These are phyloP conservation scores for Leishmania gerbilli DNA, from an alignment of 208 protist genomes.

Conservation along the genomic window DNA sequence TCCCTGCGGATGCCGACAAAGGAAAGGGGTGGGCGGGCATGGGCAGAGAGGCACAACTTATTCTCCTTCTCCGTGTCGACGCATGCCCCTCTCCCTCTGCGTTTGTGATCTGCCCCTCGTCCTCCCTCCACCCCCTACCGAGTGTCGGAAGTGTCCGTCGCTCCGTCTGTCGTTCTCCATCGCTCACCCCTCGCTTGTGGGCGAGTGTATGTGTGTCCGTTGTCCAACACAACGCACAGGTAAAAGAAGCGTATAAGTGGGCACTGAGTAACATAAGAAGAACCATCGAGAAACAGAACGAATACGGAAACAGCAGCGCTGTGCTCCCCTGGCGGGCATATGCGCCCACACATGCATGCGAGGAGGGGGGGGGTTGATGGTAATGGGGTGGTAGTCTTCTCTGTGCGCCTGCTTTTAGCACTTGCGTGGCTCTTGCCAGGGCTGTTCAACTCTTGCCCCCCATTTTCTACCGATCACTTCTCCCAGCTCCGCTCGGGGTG, in stretches of 20 bases:
- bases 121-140: background rate
- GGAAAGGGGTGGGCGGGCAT: background rate
- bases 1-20: background rate
- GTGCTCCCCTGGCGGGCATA: background rate
- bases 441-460: background rate
- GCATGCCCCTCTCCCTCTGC: background rate
- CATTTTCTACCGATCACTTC: background rate
- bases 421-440: background rate
- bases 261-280: background rate
- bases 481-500: background rate
- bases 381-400: too few species aligned
- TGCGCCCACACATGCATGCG: background rate
- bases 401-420: too few species aligned
- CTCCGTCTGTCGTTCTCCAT: background rate
- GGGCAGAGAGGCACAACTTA: background rate
- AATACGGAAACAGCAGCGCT: background rate
- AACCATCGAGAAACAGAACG: background rate
- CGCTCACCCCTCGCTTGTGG: background rate
- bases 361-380: background rate
- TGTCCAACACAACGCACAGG: background rate
- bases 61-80: background rate
- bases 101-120: background rate
- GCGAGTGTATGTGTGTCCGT: background rate
- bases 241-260: constrained; percentile 3
- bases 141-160: background rate